phyloP scores from a whole-genome alignment of 371 early-diverging fungal species.

The Catenaria anguillulae region DNA sequence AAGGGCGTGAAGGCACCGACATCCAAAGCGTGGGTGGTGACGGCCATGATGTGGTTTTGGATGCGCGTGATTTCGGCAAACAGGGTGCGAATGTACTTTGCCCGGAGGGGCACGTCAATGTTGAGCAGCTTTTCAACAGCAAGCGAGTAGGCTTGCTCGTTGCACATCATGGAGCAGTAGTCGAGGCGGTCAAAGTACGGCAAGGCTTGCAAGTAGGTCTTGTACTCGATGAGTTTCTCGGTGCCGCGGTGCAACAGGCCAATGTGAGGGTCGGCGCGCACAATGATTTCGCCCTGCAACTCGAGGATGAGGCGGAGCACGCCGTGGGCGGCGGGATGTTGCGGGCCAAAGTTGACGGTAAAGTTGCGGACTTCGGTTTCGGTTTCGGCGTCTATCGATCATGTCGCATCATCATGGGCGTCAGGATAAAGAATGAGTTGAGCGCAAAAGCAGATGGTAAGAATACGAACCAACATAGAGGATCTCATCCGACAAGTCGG shows the following conservation, averaged over 20 bases:
- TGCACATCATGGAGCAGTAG: conserved; percentile 96
- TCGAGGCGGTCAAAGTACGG: conserved; percentile 97
- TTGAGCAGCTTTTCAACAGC: conserved; percentile 95
- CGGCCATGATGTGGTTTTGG: conserved; percentile 94
- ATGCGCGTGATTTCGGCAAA: conserved; percentile 95
- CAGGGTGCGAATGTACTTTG: conserved; percentile 89
- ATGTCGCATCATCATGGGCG: neutral
- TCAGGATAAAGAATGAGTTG: neutral
- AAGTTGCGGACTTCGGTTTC: conserved; percentile 38
- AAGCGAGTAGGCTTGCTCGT: conserved; percentile 85
- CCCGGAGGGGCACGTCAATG: conserved; percentile 86
- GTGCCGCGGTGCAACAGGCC: conserved; percentile 95
- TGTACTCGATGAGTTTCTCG: conserved; percentile 96
- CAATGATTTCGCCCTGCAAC: conserved; percentile 79
- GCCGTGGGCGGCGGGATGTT: conserved; percentile 98
- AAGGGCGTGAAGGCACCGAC: conserved; percentile 95
- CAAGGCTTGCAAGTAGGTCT: conserved; percentile 90
- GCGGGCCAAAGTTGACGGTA: conserved; percentile 96
- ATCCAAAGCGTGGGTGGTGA: conserved; percentile 91
- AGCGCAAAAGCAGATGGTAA: neutral
- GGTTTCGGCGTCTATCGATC: conserved; percentile 14
- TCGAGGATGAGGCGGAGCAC: conserved; percentile 93
- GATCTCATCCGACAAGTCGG: neutral
- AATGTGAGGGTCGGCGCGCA: conserved; percentile 91
- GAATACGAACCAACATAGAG: neutral